Percentiles rank a stretch among this genome's conserved stretches.
Conservation (phyloP, 352 stramenopile genomes). For the Phytophthora kernoviae region DNA sequence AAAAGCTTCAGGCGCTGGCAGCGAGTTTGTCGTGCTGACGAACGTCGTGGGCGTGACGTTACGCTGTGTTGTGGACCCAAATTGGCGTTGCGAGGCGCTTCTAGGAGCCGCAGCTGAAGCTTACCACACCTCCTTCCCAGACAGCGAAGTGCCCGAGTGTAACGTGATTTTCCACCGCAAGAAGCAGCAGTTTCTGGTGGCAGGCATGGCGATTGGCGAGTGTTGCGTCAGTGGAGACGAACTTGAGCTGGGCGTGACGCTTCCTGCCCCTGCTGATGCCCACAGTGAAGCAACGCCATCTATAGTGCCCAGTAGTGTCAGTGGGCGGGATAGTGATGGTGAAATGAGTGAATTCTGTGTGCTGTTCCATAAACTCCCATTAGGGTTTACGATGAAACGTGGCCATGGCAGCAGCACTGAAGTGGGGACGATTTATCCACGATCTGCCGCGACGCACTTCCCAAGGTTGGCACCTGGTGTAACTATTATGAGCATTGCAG, state of each 20-base stretch:
- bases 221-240: constrained; percentile 64
- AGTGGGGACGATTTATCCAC: constrained; percentile 85
- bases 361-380: constrained; percentile 83
- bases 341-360: constrained; percentile 68
- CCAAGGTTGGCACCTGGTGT: constrained; percentile 68
- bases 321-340: constrained; percentile 29
- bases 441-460: constrained; percentile 80
- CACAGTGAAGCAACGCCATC: constrained; percentile 9
- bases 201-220: constrained; percentile 48
- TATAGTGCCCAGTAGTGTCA: constrained; percentile 25
- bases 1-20: constrained; percentile 8
- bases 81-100: constrained; percentile 74
- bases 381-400: constrained; percentile 88
- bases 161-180: constrained; percentile 74
- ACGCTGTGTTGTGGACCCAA: constrained; percentile 53
- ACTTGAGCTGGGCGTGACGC: constrained; percentile 63
- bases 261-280: constrained; percentile 16
- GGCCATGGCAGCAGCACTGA: constrained; percentile 68
- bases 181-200: constrained; percentile 58
- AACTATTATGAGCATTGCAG: constrained; percentile 76
- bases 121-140: constrained; percentile 61
- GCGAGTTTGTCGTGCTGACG: constrained; percentile 51
- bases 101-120: constrained; percentile 64
- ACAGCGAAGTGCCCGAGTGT: constrained; percentile 76
- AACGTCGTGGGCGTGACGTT: constrained; percentile 62